These are phyloP conservation scores for Hypoxylon sp. DNA, from an alignment of 2,329 filamentous ascomycete species.

Conservation along the genomic window DNA sequence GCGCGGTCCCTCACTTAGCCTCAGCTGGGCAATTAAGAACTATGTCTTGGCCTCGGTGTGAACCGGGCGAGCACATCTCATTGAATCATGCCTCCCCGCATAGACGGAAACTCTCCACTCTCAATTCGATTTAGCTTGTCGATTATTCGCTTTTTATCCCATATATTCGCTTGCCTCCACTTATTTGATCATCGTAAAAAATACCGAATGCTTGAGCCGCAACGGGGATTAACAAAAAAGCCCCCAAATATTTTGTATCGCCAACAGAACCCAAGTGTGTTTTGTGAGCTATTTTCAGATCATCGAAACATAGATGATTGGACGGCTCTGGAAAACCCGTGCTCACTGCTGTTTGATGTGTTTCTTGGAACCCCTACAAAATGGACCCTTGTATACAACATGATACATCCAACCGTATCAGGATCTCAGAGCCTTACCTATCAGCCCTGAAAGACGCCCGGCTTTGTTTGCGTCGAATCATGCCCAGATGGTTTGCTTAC, in stretches of 20 bases:
- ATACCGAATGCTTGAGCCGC: background rate
- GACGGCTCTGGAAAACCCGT: slow-evolving; percentile 33
- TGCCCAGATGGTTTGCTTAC: slow-evolving; percentile 28
- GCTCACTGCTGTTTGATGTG: slow-evolving; percentile 39
- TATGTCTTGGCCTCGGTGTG: background rate
- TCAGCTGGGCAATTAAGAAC: slow-evolving; percentile 13
- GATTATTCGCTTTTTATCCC: slow-evolving; percentile 6
- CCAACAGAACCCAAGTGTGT: background rate
- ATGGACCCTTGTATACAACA: slow-evolving; percentile 22
- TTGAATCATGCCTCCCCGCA: slow-evolving; percentile 5
- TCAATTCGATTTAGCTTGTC: slow-evolving; percentile 7
- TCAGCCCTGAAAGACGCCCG: slow-evolving; percentile 24
- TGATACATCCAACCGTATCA: slow-evolving; percentile 45
- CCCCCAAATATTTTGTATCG: slow-evolving; percentile 13
- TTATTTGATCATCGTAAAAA: background rate
- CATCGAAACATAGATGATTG: slow-evolving; percentile 31
- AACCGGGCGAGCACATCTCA: background rate
- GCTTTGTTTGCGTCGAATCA: slow-evolving; percentile 33
- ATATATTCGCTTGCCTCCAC: background rate
- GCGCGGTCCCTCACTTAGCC: slow-evolving; percentile 26
- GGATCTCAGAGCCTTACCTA: slow-evolving; percentile 17
- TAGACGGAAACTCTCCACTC: background rate
- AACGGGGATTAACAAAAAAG: slow-evolving; percentile 10
- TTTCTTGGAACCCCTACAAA: slow-evolving; percentile 25
- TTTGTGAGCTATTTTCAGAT: slow-evolving; percentile 30